Conservation (phyloP, 345 rosid genomes). For the Firmiana major region DNA sequence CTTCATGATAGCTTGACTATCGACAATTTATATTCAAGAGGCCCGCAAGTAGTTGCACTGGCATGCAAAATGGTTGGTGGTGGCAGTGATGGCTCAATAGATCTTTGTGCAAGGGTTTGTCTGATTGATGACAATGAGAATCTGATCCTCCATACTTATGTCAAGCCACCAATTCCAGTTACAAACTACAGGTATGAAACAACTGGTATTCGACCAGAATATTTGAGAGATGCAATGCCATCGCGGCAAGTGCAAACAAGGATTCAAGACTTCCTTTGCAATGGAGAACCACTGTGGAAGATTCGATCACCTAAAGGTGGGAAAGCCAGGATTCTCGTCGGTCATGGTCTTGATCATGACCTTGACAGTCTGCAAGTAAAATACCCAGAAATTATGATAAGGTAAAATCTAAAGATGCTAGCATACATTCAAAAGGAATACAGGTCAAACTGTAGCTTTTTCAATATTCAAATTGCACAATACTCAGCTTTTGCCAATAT, state of each 20-base stretch:
- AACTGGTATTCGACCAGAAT: slow-evolving; percentile 76
- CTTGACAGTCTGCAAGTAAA: slow-evolving; percentile 72
- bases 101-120: slow-evolving; percentile 77
- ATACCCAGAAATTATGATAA: slow-evolving; percentile 72
- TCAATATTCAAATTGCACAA: neutral
- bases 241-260: slow-evolving; percentile 61
- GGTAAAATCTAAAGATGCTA: slow-evolving; percentile 33
- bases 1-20: slow-evolving; percentile 46
- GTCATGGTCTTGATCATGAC: slow-evolving; percentile 83
- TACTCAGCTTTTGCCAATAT: neutral
- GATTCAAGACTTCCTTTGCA: slow-evolving; percentile 83
- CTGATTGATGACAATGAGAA: slow-evolving; percentile 72
- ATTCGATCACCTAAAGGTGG: slow-evolving; percentile 73
- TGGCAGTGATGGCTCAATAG: slow-evolving; percentile 83
- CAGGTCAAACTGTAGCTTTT: neutral
- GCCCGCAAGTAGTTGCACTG: slow-evolving; percentile 59
- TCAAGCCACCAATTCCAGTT: slow-evolving; percentile 68
- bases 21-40: slow-evolving; percentile 45
- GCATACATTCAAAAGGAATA: neutral
- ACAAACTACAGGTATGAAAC: slow-evolving; percentile 83
- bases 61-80: slow-evolving; percentile 97
- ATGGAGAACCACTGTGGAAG: slow-evolving; percentile 92
- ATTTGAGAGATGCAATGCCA: slow-evolving; percentile 70
- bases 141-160: slow-evolving; percentile 67
- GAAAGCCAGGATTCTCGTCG: slow-evolving; percentile 85